Percentiles rank a stretch among this genome's conserved stretches.
These are phyloP conservation scores for Coemansia sp. DNA, from an alignment of 192 early-diverging fungal genomes.

Conservation along the genomic window DNA sequence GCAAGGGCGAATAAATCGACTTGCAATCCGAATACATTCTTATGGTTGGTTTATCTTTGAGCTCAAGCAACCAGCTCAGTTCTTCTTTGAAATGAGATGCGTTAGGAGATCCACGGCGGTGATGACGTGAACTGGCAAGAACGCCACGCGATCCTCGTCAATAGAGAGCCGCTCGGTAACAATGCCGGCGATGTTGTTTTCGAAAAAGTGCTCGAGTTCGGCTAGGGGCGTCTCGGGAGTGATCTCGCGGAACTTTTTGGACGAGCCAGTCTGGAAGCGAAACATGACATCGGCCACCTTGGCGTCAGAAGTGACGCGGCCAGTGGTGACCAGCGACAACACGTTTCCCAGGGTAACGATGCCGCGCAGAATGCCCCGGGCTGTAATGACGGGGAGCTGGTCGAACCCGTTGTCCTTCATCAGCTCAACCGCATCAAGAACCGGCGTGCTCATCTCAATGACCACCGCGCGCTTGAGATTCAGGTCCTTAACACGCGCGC, in stretches of 20 bases:
- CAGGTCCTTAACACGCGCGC: constrained; percentile 80
- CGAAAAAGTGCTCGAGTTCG: constrained; percentile 84
- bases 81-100: constrained; percentile 64
- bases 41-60: constrained; percentile 5
- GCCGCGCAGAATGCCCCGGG: constrained; percentile 67
- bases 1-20: background rate
- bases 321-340: constrained; percentile 74
- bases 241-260: constrained; percentile 81
- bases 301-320: constrained; percentile 63
- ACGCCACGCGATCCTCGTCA: constrained; percentile 57
- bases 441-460: constrained; percentile 70
- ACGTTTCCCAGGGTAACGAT: constrained; percentile 87
- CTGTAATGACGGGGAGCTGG: constrained; percentile 87
- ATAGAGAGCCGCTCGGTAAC: constrained; percentile 72
- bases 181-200: constrained; percentile 83
- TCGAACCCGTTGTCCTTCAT: constrained; percentile 90
- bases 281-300: constrained; percentile 77
- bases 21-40: background rate
- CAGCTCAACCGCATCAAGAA: constrained; percentile 78
- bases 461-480: constrained; percentile 82
- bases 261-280: constrained; percentile 61
- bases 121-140: constrained; percentile 73
- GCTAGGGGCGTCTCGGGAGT: constrained; percentile 82
- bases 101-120: constrained; percentile 93
- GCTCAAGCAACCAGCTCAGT: background rate